Percentiles rank a stretch among this genome's conserved stretches.
These are phyloP conservation scores for Colletotrichum sidae DNA, from an alignment of 2,329 filamentous ascomycete species.

Conservation along the genomic window DNA sequence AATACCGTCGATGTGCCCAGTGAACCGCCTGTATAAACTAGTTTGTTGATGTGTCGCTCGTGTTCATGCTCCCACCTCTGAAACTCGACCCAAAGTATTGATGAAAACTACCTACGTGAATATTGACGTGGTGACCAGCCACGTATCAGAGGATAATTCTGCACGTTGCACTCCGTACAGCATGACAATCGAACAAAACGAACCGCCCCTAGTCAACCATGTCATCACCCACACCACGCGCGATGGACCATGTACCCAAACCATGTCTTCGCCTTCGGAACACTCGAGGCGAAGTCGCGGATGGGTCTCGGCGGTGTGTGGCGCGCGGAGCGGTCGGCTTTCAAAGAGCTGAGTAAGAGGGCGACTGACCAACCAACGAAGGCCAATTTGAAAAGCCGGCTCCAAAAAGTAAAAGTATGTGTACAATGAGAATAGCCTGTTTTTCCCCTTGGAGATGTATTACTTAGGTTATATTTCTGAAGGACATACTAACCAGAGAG, in stretches of 20 bases:
- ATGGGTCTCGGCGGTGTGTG: neutral
- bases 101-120: too few species aligned
- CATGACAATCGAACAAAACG: too few species aligned
- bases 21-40: neutral
- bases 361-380: slow-evolving; percentile 20
- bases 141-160: neutral
- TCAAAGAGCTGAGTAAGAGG: slow-evolving; percentile 33
- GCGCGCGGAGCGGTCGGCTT: slow-evolving; percentile 10
- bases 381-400: slow-evolving; percentile 13
- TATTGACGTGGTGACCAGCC: neutral
- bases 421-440: neutral
- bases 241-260: neutral
- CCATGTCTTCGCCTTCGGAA: neutral
- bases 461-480: neutral
- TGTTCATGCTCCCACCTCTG: neutral
- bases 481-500: too few species aligned
- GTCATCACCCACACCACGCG: neutral
- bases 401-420: neutral
- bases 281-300: neutral
- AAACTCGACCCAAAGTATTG: too few species aligned
- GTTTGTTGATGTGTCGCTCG: neutral
- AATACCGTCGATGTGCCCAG: neutral
- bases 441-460: neutral
- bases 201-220: too few species aligned
- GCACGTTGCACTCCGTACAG: too few species aligned